Conservation (phyloP, 768 basidiomycete species). For the Hypholoma sublateritium region DNA sequence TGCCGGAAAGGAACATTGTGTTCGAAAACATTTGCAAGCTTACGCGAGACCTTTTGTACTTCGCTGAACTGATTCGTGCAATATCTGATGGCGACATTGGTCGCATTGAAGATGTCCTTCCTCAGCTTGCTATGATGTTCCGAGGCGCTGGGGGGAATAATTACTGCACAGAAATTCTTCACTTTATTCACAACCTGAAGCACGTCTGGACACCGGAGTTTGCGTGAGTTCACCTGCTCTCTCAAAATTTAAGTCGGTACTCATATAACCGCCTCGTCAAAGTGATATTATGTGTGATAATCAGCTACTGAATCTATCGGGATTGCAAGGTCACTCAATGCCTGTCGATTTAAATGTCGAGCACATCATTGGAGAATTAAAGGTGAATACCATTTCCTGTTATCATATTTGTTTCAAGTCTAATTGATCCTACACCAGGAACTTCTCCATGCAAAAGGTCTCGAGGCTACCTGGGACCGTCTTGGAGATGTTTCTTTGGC, state of each 20-base stretch:
- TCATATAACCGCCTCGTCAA: neutral
- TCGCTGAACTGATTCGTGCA: conserved; percentile 26
- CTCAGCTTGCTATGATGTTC: conserved; percentile 7
- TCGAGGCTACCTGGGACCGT: neutral
- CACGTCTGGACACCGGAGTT: conserved; percentile 27
- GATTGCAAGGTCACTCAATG: conserved; percentile 33
- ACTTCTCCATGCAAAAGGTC: neutral
- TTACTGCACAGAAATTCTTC: conserved; percentile 24
- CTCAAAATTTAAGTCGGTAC: neutral
- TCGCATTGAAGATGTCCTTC: conserved; percentile 25
- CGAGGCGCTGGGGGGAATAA: conserved; percentile 22
- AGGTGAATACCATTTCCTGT: conserved; percentile 18
- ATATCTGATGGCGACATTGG: conserved; percentile 32
- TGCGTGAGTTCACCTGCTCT: conserved; percentile 15
- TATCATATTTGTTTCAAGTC: neutral
- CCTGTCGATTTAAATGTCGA: conserved; percentile 36
- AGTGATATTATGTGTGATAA: conserved; percentile 37
- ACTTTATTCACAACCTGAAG: conserved; percentile 18
- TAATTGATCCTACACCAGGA: neutral
- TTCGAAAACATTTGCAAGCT: conserved; percentile 26
- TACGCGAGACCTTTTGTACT: conserved; percentile 28
- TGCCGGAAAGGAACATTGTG: neutral
- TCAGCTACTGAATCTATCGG: conserved; percentile 32
- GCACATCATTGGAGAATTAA: conserved; percentile 32
- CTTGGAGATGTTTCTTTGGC: neutral